Evolutionary conservation across 2,329 filamentous ascomycete species (phyloP), one percentile per base, ranked within the genome.

Genomic region (Didymella keratinophila): DNA sequence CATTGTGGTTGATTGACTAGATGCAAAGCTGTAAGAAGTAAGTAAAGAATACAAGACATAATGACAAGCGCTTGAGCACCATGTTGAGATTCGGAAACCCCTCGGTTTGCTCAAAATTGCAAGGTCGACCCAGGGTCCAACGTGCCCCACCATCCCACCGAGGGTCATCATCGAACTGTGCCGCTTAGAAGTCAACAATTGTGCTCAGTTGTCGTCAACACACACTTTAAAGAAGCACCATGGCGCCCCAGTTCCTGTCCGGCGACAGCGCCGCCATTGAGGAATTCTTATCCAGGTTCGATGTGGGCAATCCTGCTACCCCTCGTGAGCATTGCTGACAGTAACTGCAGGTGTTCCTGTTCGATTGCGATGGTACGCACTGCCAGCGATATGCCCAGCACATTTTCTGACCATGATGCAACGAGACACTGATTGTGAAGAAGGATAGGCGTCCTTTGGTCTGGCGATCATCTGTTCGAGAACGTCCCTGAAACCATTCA

Each of bases 281-380:
- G 48, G 88, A 89, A 50, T 99, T 99, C 76, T 82, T 99, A 61
- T 89, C 92, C 79, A 87, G 87, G 74, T 99, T 97, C 74, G 95
- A 99, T 82, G 95, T 97, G 80, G 79, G 92, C 83, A 2, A 8
- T 25, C 20, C 12, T 30, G 36, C 36, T 46, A 32, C 32, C 21
- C 48, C 51, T 27, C 43, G 37, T 50, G 20, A 21, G 11, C 53
- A 16, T n/a, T 41, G 57, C 67, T 75, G 52, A 72, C 71, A 53
- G 54, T 16, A n/a, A 27, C 46, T 14, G 20, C 44, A 96, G 92
- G 88, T 91, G 34, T 98, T 99, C 74, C 83, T 99, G 12, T 92
- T 99, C 72, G 95, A 99, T 76, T 99, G 95, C 80, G 95, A 99
- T 86, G 95, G 94, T 96, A 82, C 52, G 65, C 58, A 52, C 41